These are phyloP conservation scores for Fusarium irregulare DNA, from an alignment of 2,329 filamentous ascomycete species.

Conservation along the genomic window DNA sequence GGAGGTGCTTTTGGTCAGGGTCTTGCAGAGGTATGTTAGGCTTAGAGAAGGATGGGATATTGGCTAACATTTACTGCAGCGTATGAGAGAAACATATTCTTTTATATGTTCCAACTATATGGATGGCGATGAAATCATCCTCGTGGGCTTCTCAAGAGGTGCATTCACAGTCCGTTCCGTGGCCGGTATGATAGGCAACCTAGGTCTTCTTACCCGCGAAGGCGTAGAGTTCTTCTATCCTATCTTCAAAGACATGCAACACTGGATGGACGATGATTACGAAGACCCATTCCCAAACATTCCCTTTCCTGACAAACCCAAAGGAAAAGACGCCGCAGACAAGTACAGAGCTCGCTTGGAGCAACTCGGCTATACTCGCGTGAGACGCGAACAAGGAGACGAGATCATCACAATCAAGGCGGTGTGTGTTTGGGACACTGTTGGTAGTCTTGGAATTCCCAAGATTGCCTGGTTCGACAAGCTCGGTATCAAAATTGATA, in stretches of 20 bases:
- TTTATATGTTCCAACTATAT: constrained; percentile 72
- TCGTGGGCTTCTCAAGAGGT: constrained; percentile 68
- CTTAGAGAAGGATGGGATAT: neutral
- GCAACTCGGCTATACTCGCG: constrained; percentile 57
- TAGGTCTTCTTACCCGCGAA: constrained; percentile 64
- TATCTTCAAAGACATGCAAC: constrained; percentile 67
- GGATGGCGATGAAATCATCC: constrained; percentile 66
- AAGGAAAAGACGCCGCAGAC: constrained; percentile 54
- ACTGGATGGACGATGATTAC: constrained; percentile 60
- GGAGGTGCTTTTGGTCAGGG: constrained; percentile 68
- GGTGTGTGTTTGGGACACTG: constrained; percentile 61
- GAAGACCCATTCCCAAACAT: constrained; percentile 59
- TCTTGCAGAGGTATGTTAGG: constrained; percentile 59
- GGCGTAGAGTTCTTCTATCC: constrained; percentile 66
- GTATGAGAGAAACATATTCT: constrained; percentile 70
- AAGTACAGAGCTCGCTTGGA: constrained; percentile 59
- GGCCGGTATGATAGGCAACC: constrained; percentile 62
- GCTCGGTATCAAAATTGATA: constrained; percentile 58
- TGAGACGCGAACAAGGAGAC: constrained; percentile 55
- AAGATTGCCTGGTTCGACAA: constrained; percentile 59
- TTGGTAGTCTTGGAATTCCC: constrained; percentile 59
- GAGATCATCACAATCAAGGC: constrained; percentile 59
- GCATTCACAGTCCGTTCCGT: constrained; percentile 69
- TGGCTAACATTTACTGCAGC: constrained; percentile 48
- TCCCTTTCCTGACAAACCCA: constrained; percentile 63